Evolutionary conservation across 352 stramenopile species (phyloP).

Genomic region (Pythium volutum): DNA sequence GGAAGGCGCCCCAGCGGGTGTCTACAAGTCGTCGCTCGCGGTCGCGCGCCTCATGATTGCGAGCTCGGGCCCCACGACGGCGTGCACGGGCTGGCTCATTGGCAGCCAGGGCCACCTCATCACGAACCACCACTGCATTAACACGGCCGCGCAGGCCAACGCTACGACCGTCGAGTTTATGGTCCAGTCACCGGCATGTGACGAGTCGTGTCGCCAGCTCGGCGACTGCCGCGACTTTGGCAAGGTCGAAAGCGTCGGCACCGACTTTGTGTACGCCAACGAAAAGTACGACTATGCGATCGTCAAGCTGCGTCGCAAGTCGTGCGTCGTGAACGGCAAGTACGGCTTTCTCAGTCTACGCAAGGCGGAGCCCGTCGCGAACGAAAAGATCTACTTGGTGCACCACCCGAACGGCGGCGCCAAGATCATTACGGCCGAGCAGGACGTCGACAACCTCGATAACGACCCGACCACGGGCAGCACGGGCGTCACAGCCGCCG

Average conservation of each 20-base stretch:
- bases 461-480: constrained; percentile 27
- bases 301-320: constrained; percentile 35
- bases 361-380: constrained; percentile 2
- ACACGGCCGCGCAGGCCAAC: constrained; percentile 18
- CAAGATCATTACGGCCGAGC: constrained; percentile 31
- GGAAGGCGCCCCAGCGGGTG: constrained; percentile 8
- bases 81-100: constrained; percentile 39
- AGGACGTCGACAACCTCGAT: constrained; percentile 33
- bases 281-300: constrained; percentile 38
- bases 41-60: constrained; percentile 32
- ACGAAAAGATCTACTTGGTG: constrained; percentile 34
- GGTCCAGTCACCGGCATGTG: constrained; percentile 26
- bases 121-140: constrained; percentile 43
- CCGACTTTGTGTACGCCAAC: constrained; percentile 33
- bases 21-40: constrained; percentile 27
- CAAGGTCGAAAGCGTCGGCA: constrained; percentile 25
- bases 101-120: constrained; percentile 37
- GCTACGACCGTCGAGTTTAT: constrained; percentile 31
- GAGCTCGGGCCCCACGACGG: constrained; percentile 16
- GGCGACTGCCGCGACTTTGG: constrained; percentile 31
- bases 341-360: constrained; percentile 34
- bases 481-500: constrained; percentile 13
- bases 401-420: constrained; percentile 30
- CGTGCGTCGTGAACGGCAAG: constrained; percentile 26
- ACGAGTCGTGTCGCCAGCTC: constrained; percentile 27